Evolutionary conservation across 495 filamentous ascomycete genomes (phyloP).

Genomic region (Parmelia sp.): DNA sequence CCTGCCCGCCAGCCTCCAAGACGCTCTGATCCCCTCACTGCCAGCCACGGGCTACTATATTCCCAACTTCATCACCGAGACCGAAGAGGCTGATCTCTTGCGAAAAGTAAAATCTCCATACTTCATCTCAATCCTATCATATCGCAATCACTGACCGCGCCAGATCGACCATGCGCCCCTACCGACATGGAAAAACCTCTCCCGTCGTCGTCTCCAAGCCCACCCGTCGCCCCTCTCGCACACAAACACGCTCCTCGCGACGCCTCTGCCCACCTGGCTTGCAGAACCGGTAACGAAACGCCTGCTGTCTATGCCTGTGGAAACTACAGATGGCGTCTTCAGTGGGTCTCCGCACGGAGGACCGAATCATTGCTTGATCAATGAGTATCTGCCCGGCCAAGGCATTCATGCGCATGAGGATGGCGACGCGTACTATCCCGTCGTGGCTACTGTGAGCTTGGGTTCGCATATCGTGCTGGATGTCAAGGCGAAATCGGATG

Average conservation of each 20-base stretch:
- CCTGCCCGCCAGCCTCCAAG: slow-evolving; percentile 33
- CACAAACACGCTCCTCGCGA: slow-evolving; percentile 66
- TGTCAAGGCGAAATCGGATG: slow-evolving; percentile 57
- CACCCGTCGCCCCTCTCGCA: slow-evolving; percentile 73
- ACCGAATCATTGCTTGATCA: slow-evolving; percentile 90
- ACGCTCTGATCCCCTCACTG: slow-evolving; percentile 49
- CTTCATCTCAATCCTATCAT: slow-evolving; percentile 4
- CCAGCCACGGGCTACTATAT: slow-evolving; percentile 77
- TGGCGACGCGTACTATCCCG: slow-evolving; percentile 74
- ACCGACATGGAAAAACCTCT: slow-evolving; percentile 77
- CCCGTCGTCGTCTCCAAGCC: slow-evolving; percentile 81
- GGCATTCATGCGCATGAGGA: slow-evolving; percentile 98
- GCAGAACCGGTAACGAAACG: slow-evolving; percentile 61
- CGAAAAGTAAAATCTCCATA: slow-evolving; percentile 48
- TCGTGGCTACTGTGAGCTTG: slow-evolving; percentile 86
- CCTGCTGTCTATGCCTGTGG: slow-evolving; percentile 47
- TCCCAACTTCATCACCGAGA: slow-evolving; percentile 70
- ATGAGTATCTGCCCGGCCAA: slow-evolving; percentile 81
- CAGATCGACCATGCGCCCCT: slow-evolving; percentile 54
- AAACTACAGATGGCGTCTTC: slow-evolving; percentile 49
- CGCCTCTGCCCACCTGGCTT: slow-evolving; percentile 74
- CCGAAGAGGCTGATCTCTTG: slow-evolving; percentile 67
- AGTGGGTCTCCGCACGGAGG: slow-evolving; percentile 58
- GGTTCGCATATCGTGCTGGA: slow-evolving; percentile 72
- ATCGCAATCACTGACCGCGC: not conserved